Conservation (phyloP, 2,329 filamentous ascomycete genomes). For the Xylariomycetidae sp. region DNA sequence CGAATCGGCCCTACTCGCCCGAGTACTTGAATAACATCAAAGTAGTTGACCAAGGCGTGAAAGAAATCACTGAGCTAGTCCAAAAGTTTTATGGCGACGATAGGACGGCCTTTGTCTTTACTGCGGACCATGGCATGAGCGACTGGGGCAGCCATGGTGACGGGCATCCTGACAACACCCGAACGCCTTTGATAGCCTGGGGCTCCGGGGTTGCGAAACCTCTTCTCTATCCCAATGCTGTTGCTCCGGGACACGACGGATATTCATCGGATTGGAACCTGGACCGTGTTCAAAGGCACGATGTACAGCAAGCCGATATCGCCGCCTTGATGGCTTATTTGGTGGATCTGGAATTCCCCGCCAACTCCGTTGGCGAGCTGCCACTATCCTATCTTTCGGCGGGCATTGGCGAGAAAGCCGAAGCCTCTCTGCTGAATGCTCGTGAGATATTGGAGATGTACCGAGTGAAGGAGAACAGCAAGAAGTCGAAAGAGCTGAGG, state of each 20-base stretch:
- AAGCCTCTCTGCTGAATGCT: constrained; percentile 78
- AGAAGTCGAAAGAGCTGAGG: constrained; percentile 66
- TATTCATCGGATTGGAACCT: constrained; percentile 87
- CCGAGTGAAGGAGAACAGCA: constrained; percentile 82
- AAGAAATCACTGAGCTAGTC: constrained; percentile 74
- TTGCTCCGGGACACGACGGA: constrained; percentile 80
- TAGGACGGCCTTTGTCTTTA: constrained; percentile 92
- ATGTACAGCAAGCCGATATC: constrained; percentile 90
- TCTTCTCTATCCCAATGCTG: constrained; percentile 42
- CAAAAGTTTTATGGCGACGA: constrained; percentile 79
- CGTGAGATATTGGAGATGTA: constrained; percentile 93
- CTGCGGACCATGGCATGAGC: constrained; percentile 97
- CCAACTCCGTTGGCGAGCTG: constrained; percentile 91
- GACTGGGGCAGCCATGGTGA: constrained; percentile 99
- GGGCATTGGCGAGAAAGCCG: constrained; percentile 68
- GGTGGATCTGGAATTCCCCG: constrained; percentile 80
- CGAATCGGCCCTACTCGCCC: constrained; percentile 82
- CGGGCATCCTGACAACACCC: constrained; percentile 93
- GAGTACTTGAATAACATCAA: constrained; percentile 95
- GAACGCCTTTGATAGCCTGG: constrained; percentile 89
- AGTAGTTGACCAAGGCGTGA: constrained; percentile 83
- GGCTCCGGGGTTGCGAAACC: constrained; percentile 84
- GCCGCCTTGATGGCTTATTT: constrained; percentile 95
- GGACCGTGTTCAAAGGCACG: constrained; percentile 73
- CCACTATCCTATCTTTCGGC: constrained; percentile 77